Evolutionary conservation across 1,139 yeast genomes (phyloP), one percentile per base, ranked within the genome.

Genomic region (Saccharomyces hybrid): DNA sequence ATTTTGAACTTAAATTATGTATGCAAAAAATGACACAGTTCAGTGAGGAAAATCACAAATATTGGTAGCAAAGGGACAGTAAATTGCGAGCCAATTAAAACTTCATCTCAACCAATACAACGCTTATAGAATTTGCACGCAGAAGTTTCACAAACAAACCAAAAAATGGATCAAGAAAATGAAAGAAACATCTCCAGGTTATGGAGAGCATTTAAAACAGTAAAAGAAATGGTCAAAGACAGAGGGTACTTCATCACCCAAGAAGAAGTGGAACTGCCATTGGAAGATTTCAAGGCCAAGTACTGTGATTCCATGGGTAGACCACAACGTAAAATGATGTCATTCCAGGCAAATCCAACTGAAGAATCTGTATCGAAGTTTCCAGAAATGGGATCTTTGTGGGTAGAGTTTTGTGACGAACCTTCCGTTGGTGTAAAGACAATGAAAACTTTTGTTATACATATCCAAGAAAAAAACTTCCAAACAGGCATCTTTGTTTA

Each of bases 351-450:
- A 3, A 83, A 82, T 58, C 98, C 99, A 51, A 83, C 91, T 1
- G 84, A 88, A 25, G 98, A 90, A 65, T 75, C 90, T 5, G 75
- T 83, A 51, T 93, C 83, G 56, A 88, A 89, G 70, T 91, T 86
- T 73, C 95, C 96, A 3, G 89, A 85, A 47, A 74, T 87, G 74
- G 99, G 99, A 2, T 79, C 96, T 5, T 75, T 95, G 59, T 93
- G 98, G 97, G 98, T 93, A 47, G 98, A 93, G 73, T 93, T 93
- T 70, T 91, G 98, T 73, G 97, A 91, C 66, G 99, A 93, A 71
- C 75, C 80, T 44, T 81, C 90, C n/a, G 99, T 93, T 48, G 98
- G 99, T 65, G 93, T 93, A 70, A 91, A 90, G 74, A 93, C 98
- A 54, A 95, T 93, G 99, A 87, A 96, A 71, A 87, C 88, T 70